phyloP scores from a whole-genome alignment of 805 yeast species.

The Yarrowia keelungensis region DNA sequence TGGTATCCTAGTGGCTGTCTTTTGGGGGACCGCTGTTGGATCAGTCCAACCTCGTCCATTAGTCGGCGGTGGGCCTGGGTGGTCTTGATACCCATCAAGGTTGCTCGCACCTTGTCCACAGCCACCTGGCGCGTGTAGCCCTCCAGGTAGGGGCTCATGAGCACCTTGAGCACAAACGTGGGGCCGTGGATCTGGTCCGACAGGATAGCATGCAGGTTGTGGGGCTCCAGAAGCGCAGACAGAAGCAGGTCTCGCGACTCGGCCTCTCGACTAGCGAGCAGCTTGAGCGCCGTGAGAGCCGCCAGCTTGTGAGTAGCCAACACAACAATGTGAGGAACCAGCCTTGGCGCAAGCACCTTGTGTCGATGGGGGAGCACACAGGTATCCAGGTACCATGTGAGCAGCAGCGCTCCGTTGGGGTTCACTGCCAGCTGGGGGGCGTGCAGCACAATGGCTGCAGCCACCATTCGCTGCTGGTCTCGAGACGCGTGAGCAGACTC shows the following conservation, averaged over 20 bases:
- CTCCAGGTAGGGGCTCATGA: slow-evolving; percentile 71
- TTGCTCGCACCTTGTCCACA: slow-evolving; percentile 65
- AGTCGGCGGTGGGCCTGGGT: slow-evolving; percentile 81
- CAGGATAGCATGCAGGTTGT: slow-evolving; percentile 64
- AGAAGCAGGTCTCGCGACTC: slow-evolving; percentile 73
- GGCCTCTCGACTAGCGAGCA: slow-evolving; percentile 69
- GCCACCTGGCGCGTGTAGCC: slow-evolving; percentile 65
- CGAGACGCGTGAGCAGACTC: slow-evolving; percentile 74
- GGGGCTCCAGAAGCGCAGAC: slow-evolving; percentile 61
- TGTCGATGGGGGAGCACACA: slow-evolving; percentile 71
- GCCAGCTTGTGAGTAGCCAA: slow-evolving; percentile 85
- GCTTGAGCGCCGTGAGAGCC: slow-evolving; percentile 76
- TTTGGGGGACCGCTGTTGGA: slow-evolving; percentile 30
- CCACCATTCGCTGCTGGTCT: slow-evolving; percentile 74
- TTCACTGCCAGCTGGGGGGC: slow-evolving; percentile 81
- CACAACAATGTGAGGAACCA: slow-evolving; percentile 66
- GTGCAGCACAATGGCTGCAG: slow-evolving; percentile 78
- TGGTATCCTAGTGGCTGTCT: slow-evolving; percentile 25
- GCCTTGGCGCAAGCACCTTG: slow-evolving; percentile 64
- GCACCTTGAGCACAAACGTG: slow-evolving; percentile 76
- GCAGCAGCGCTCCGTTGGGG: slow-evolving; percentile 83
- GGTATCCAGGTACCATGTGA: slow-evolving; percentile 95
- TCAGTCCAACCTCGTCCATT: slow-evolving; percentile 88
- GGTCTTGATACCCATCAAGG: slow-evolving; percentile 66
- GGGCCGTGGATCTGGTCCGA: slow-evolving; percentile 74